These are phyloP conservation scores for Sclerotinia trifoliorum DNA, from an alignment of 2,329 filamentous ascomycete genomes.

Conservation along the genomic window DNA sequence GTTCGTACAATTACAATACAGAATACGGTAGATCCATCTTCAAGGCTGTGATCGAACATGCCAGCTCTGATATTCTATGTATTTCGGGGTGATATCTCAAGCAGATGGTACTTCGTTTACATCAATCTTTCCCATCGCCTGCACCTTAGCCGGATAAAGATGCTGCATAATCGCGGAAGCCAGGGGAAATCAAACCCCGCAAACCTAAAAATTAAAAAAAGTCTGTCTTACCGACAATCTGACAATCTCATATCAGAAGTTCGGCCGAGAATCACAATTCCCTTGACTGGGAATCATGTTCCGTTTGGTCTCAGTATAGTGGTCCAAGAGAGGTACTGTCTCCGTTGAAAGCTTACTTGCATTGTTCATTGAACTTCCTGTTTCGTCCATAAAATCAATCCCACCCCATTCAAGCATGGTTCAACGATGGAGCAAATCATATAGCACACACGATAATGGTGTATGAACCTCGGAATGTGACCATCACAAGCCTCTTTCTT, in stretches of 20 bases:
- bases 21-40: not conserved
- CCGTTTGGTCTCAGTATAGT: not conserved
- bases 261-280: not conserved
- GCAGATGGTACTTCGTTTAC: not conserved
- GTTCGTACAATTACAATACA: not conserved
- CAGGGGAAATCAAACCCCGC: constrained; percentile 1
- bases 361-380: constrained; percentile 11
- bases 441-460: not conserved
- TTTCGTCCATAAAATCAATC: constrained; percentile 2
- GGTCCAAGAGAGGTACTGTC: constrained; percentile 5
- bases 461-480: not conserved
- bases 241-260: not conserved
- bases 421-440: not conserved
- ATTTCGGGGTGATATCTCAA: not conserved
- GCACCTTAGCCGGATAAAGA: not conserved
- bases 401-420: constrained; percentile 6
- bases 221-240: not conserved
- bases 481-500: constrained; percentile 8
- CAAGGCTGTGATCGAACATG: not conserved
- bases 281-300: not conserved
- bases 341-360: constrained; percentile 4
- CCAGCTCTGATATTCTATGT: not conserved
- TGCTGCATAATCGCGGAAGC: not conserved
- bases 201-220: not conserved
- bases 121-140: not conserved